phyloP scores from a whole-genome alignment of 1,284 basidiomycete genomes.

The Termitomyces sp. region DNA sequence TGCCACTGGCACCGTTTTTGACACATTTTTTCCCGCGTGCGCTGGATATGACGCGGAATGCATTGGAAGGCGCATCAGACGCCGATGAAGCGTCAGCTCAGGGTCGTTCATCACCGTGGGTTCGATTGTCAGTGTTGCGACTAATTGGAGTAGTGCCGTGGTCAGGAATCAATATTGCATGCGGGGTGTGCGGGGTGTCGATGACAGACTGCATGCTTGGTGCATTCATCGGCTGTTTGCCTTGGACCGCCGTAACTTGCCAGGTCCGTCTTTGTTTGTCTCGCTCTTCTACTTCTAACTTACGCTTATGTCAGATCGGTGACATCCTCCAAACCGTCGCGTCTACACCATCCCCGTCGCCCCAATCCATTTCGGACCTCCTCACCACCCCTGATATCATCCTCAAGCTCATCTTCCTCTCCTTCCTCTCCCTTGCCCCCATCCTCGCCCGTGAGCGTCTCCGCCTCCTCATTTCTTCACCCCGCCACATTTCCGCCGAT shows the following conservation, averaged over 20 bases:
- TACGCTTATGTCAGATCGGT: slow-evolving; percentile 51
- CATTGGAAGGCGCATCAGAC: slow-evolving; percentile 49
- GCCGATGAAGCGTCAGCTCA: slow-evolving; percentile 22
- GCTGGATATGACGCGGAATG: slow-evolving; percentile 72
- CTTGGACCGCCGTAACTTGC: slow-evolving; percentile 83
- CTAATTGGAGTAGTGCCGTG: slow-evolving; percentile 89
- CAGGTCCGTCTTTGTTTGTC: slow-evolving; percentile 43
- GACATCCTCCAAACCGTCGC: slow-evolving; percentile 78
- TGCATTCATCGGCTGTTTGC: slow-evolving; percentile 75
- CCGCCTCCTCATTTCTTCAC: slow-evolving; percentile 46
- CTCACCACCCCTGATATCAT: slow-evolving; percentile 69
- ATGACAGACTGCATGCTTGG: slow-evolving; percentile 73
- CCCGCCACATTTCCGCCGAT: slow-evolving; percentile 16
- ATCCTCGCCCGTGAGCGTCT: slow-evolving; percentile 66
- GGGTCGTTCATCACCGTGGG: slow-evolving; percentile 64
- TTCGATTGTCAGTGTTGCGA: slow-evolving; percentile 78
- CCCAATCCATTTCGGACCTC: slow-evolving; percentile 67
- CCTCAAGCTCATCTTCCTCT: slow-evolving; percentile 66
- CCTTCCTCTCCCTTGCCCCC: slow-evolving; percentile 72
- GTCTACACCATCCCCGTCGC: slow-evolving; percentile 57
- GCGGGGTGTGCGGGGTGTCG: slow-evolving; percentile 81
- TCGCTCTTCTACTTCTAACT: slow-evolving; percentile 14
- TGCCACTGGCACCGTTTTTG: slow-evolving; percentile 81
- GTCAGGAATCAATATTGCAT: slow-evolving; percentile 93
- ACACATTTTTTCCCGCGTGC: slow-evolving; percentile 77